These are phyloP conservation scores for Heimioporus sp. DNA, from an alignment of 768 basidiomycete genomes.

Conservation along the genomic window DNA sequence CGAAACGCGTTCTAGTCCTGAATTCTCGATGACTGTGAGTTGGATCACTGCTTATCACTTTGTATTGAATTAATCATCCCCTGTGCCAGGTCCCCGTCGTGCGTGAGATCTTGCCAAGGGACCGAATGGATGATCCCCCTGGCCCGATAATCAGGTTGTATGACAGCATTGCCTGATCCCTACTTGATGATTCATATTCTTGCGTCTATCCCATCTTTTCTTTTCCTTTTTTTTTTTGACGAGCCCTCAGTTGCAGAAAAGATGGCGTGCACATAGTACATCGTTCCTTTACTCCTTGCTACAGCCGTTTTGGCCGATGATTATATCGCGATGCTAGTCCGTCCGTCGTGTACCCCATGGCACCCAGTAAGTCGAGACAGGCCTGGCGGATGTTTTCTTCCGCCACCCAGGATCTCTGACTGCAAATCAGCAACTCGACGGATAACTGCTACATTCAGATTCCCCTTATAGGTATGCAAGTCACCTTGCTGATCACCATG, in stretches of 20 bases:
- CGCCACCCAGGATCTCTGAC: not conserved
- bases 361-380: slow-evolving; percentile 8
- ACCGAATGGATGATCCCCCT: not conserved
- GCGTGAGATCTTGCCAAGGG: not conserved
- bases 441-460: too few species aligned
- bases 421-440: slow-evolving; percentile 15
- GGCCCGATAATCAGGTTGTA: too few species aligned
- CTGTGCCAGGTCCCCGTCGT: not conserved
- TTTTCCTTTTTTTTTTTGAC: too few species aligned
- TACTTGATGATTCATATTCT: not conserved
- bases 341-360: slow-evolving; percentile 17
- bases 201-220: not conserved
- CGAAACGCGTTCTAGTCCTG: not conserved
- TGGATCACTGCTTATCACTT: not conserved
- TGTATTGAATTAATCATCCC: not conserved
- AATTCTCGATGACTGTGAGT: not conserved
- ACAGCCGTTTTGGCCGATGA: slow-evolving; percentile 19
- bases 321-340: slow-evolving; percentile 20
- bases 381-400: slow-evolving; percentile 13
- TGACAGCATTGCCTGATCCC: not conserved
- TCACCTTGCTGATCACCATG: not conserved
- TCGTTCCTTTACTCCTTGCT: slow-evolving; percentile 10
- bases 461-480: slow-evolving; percentile 15
- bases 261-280: slow-evolving; percentile 6
- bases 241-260: not conserved